phyloP scores from a whole-genome alignment of 208 protist species.

The Trypanosoma boissoni region DNA sequence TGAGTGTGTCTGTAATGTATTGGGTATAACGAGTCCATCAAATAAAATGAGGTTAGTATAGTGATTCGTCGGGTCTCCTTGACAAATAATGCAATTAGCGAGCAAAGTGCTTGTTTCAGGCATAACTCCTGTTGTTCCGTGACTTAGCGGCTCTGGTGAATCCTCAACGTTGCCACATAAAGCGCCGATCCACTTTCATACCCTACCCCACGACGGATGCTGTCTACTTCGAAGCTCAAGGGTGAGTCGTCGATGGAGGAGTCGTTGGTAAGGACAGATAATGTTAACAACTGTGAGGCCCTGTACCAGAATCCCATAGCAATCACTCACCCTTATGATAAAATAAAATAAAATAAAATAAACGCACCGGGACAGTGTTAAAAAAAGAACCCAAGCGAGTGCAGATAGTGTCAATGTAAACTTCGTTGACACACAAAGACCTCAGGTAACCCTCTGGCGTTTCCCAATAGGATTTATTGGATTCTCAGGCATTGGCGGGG shows the following conservation, averaged over 20 bases:
- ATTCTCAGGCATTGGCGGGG: conserved; percentile 2
- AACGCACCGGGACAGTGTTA: conserved; percentile 2
- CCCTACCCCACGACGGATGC: background rate
- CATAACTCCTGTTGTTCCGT: background rate
- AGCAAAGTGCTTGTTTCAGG: background rate
- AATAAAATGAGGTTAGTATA: conserved; percentile 10
- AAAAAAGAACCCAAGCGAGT: background rate
- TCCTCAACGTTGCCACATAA: conserved; percentile 10
- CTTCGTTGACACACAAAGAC: conserved; percentile 1
- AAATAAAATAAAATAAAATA: conserved; percentile 9
- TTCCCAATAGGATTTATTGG: conserved; percentile 9
- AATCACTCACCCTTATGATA: conserved; percentile 10
- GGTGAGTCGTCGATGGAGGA: conserved; percentile 13
- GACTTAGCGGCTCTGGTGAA: conserved; percentile 10
- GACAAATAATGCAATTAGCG: background rate
- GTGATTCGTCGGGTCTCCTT: background rate
- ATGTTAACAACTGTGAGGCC: background rate
- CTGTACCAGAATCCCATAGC: conserved; percentile 9
- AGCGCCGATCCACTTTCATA: background rate
- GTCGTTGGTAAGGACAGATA: conserved; percentile 5
- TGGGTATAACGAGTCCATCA: background rate
- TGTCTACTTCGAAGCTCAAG: conserved; percentile 7
- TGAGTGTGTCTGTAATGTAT: conserved; percentile 16
- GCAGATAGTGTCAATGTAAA: conserved; percentile 13
- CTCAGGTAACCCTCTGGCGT: conserved; percentile 5